Evolutionary conservation across 2,329 filamentous ascomycete species (phyloP), one percentile per base, ranked within the genome.

Genomic region (Escovopsis weberi): DNA sequence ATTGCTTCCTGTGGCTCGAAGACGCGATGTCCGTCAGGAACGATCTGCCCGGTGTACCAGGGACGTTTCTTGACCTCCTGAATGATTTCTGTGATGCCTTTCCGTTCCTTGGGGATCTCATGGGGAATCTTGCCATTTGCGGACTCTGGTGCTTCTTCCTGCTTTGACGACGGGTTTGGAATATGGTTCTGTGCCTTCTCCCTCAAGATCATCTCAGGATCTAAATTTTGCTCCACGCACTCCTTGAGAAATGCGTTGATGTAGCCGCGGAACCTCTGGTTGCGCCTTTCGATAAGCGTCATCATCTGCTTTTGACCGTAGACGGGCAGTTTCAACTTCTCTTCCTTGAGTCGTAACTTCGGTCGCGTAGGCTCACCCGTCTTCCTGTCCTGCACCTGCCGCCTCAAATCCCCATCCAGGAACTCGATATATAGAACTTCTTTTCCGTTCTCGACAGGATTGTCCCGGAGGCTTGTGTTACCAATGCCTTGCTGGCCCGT

Each of bases 271-370:
- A 96, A 96, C 56, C 88, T 91, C 42, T 67, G 66, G 54, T 95
- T 95, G 39, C 91, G 72, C 63, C 89, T 91, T 61, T 89, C 86
- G 51, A 98, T 95, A 50, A 95, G 60, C 41, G 71, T 74, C 56
- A 83, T 79, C 82, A 96, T 86, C 62, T 94, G 86, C 59, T 88
- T 88, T 61, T 94, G 88, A 48, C 85, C 86, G 64, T 79, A 95
- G 8, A 94, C 84, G 0, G 89, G 91, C 78, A 95, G 86, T 60
- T 84, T 93, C 50, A 96, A 57, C 46, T 85, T 78, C 54, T 94
- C 87, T 18, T 88, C 75, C 45, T 77, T 72, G 48, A 87, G 66
- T 53, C 75, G 84, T 44, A 78, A 72, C 11, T 70, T 77, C 1
- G 82, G 72, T 43, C 79, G 82, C 0, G 72, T 77, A 1, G 80